Base-by-base conservation (phyloP, 306 rosid genomes). In the Dalbergia cochinchinensis region DNA sequence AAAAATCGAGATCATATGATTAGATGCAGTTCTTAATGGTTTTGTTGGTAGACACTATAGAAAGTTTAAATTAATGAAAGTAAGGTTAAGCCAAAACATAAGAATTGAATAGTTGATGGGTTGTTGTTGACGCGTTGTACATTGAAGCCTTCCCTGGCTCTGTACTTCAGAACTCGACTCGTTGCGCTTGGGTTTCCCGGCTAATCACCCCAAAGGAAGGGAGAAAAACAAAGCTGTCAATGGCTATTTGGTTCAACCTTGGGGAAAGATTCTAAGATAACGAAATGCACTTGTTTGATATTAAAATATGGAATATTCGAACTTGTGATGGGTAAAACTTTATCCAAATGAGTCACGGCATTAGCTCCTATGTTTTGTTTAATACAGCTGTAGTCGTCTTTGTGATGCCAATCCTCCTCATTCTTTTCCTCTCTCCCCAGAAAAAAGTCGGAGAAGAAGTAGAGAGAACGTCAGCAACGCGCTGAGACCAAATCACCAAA, bases 1-100 rank as follows among this genome's bases (percentile, higher is more conserved):
- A 14, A 12, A 5, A 55, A 65, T 47, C 74, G 78, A 62, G 75
- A 62, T 67, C 79, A 71, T 59, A 58, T 54, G 65, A 63, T 67
- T 72, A 65, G 72, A 58, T 58, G 77, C 59, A 11, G 16, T 42
- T 79, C 71, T 44, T 35, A 70, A 69, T 74, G 81, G 78, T 61
- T 68, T 42, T 50, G 54, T 61, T 76, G 68, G 78, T 54, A 41
- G 26, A 73, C 69, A 64, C 64, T 44, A 39, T 10, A 18, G 11
- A 14, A 59, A 69, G 34, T 44, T 41, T 47, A 33, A 47, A 12
- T 77, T 33, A 35, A 37, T 37, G 5, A 37, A 37, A 6, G 41
- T 7, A 1, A 20, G 6, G 50, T 18, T 18, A 66, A 65, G 73
- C 22, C 8, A 10, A 81, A 59, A 58, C 31, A 42, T 69, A n/a